phyloP scores from a whole-genome alignment of 768 basidiomycete genomes.

The Suillus bovinus region DNA sequence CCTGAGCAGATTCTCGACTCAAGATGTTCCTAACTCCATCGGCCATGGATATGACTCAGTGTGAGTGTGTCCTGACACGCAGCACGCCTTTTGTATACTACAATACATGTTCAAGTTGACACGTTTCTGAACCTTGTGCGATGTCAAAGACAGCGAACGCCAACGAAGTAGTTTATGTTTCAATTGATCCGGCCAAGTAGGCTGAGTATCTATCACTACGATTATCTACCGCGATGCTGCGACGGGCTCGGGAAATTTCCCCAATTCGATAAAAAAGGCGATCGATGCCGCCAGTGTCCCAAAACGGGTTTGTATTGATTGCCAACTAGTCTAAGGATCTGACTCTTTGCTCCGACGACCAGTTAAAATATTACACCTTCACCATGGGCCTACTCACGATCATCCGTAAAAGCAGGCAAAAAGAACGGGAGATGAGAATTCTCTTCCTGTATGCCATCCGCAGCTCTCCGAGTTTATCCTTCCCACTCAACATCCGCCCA shows the following conservation, averaged over 20 bases:
- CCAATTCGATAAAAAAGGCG: not conserved
- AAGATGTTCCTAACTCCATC: not conserved
- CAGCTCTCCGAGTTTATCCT: conserved; percentile 10
- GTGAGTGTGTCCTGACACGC: not conserved
- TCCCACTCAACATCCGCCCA: conserved; percentile 36
- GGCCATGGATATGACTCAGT: not conserved
- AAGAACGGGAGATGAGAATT: conserved; percentile 95
- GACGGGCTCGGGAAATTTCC: conserved; percentile 1
- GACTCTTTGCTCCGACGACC: conserved; percentile 1
- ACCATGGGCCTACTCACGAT: conserved; percentile 93
- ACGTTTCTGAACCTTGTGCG: not conserved
- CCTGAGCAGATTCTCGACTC: not conserved
- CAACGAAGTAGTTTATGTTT: not conserved
- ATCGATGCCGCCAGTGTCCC: not conserved
- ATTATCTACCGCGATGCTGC: not conserved
- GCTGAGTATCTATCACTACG: not conserved
- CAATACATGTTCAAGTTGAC: not conserved
- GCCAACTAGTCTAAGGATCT: not conserved
- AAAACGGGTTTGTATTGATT: not conserved
- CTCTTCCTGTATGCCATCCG: conserved; percentile 74
- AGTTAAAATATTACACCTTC: conserved; percentile 5
- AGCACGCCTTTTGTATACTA: not conserved
- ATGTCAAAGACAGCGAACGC: not conserved
- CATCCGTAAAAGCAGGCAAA: conserved; percentile 93
- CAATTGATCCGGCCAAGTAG: not conserved